Base-by-base conservation (phyloP, 1,284 basidiomycete species). In the Coniferiporia weirii region DNA sequence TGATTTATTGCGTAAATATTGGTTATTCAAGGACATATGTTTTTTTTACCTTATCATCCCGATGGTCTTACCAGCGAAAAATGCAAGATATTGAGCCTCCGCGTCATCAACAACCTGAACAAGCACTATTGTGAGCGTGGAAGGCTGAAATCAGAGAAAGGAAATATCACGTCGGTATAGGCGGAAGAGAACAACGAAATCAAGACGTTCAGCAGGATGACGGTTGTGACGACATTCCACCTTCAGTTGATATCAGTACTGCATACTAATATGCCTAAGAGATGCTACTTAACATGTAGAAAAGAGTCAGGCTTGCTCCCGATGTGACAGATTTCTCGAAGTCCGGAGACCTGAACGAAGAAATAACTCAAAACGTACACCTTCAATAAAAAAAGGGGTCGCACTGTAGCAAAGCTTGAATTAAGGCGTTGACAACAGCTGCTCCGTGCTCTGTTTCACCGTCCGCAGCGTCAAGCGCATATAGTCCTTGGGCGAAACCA, bases 151-250 rank as follows among this genome's bases (percentile, higher is more conserved):
- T 19, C 50, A 45, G 36, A 54, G n/a, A 40, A 10, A 60, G 63
- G 52, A 57, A 8, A n/a, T 79, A 82, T 75, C 67, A 93, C 91
- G 67, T 93, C 91, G 13, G 85, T 83, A 69, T 95, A 95, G 0
- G 93, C 93, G 38, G 92, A 92, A 10, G 93, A 86, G 70, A 95
- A 98, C 66, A 98, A 75, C 10, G 96, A 98, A 66, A 99, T 94
- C 66, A 99, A 81, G 68, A 99, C 87, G 72, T 97, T 98, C 71
- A 97, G 81, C 56, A 98, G 80, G 63, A 98, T 85, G 59, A 98
- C 81, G n/a, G 85, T 86, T 1, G 92, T 89, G 46, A 87, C 79
- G 50, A 93, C 82, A 72, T 90, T 94, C 93, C 94, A 95, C 59
- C 87, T 89, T 63, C 52, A 61, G 55, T 8, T 7, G 55, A 19